Percentiles rank a stretch among this genome's conserved stretches.
phyloP scores from a whole-genome alignment of 2,329 filamentous ascomycete species.

The Diplodia seriata region DNA sequence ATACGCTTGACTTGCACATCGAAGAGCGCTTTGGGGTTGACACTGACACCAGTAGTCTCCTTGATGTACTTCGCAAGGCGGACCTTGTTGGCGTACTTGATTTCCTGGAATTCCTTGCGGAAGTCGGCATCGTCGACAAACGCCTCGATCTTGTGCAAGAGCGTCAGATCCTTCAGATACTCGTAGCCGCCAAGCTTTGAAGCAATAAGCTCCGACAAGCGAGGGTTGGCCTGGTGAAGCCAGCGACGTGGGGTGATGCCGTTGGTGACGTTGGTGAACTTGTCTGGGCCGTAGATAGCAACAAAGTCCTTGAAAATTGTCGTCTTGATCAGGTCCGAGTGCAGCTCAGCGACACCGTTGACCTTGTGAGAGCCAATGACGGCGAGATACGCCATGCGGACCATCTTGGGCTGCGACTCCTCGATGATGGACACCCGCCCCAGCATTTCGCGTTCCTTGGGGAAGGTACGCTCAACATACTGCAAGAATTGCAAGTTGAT shows the following conservation, averaged over 20 bases:
- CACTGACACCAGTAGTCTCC: constrained; percentile 75
- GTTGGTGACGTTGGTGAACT: constrained; percentile 98
- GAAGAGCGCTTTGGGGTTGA: constrained; percentile 88
- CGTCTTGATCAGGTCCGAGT: constrained; percentile 96
- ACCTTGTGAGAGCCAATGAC: constrained; percentile 99
- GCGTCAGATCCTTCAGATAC: constrained; percentile 89
- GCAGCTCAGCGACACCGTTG: constrained; percentile 96
- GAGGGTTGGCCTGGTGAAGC: constrained; percentile 96
- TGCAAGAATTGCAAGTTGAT: constrained; percentile 97
- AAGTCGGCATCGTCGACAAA: constrained; percentile 86
- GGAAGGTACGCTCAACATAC: constrained; percentile 86
- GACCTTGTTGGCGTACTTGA: constrained; percentile 96
- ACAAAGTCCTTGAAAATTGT: constrained; percentile 99
- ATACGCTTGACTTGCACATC: constrained; percentile 99
- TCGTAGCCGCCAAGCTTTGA: constrained; percentile 83
- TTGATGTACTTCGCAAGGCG: constrained; percentile 92
- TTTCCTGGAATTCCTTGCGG: constrained; percentile 92
- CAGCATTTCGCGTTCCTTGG: constrained; percentile 86
- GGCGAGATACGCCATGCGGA: constrained; percentile 94
- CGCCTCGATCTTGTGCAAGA: constrained; percentile 84
- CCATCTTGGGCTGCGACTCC: constrained; percentile 95
- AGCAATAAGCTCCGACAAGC: constrained; percentile 88
- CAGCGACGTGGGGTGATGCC: constrained; percentile 95
- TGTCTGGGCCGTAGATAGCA: constrained; percentile 90
- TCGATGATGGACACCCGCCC: constrained; percentile 94